Conservation (phyloP, 441 rosid genomes). For the Adansonia rubrostipa region DNA sequence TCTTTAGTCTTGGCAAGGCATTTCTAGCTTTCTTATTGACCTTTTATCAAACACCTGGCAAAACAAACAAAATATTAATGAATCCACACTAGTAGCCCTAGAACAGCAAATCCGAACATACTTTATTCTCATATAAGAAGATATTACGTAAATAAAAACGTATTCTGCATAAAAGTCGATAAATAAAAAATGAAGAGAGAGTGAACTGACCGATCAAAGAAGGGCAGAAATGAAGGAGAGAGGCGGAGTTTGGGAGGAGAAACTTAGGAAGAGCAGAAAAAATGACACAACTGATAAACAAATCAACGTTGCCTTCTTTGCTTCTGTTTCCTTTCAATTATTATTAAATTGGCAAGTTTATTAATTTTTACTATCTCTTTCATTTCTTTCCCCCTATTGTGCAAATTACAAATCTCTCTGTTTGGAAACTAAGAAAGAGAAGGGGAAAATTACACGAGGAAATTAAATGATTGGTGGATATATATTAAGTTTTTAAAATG, state of each 20-base stretch:
- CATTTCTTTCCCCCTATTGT: not conserved
- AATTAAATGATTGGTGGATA: conserved; percentile 15
- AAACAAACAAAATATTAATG: not conserved
- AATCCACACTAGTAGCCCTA: conserved; percentile 1
- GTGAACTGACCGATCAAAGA: conserved; percentile 44
- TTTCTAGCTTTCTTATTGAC: conserved; percentile 36
- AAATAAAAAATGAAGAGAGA: conserved; percentile 10
- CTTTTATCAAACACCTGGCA: conserved; percentile 54
- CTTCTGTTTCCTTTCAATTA: not conserved
- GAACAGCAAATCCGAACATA: conserved; percentile 1
- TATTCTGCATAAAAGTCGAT: not conserved
- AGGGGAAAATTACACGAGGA: conserved; percentile 5
- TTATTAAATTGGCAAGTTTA: not conserved
- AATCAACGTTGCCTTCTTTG: conserved; percentile 5
- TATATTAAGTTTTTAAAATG: not conserved
- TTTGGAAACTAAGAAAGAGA: conserved; percentile 17
- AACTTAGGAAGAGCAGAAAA: conserved; percentile 13
- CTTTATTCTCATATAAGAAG: not conserved
- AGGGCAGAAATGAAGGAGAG: conserved; percentile 23
- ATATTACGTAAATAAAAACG: not conserved
- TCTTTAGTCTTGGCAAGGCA: conserved; percentile 18
- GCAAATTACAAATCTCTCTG: not conserved
- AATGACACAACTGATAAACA: conserved; percentile 18
- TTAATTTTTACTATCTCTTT: not conserved
- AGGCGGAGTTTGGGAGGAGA: conserved; percentile 37